Evolutionary conservation across 202 grass and related monocot species (phyloP).

Genomic region (Panicum hallii): DNA sequence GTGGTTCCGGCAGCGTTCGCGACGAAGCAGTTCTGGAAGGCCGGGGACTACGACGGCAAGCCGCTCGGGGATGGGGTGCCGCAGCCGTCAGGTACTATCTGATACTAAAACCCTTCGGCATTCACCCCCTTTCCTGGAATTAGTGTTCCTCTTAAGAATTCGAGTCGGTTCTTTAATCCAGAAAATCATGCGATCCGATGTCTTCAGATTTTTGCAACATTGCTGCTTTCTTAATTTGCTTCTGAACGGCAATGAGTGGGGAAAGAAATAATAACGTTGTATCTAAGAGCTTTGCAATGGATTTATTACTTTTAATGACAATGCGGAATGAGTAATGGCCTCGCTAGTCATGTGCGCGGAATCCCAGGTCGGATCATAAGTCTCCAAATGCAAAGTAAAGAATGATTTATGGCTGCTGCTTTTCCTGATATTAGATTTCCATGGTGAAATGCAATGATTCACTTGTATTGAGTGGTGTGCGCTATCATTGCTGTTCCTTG

Average conservation of each 20-base stretch:
- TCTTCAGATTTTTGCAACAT: background rate
- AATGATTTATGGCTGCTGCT: background rate
- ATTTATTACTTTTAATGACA: background rate
- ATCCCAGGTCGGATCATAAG: background rate
- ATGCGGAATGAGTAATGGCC: background rate
- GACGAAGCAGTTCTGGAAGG: conserved; percentile 98
- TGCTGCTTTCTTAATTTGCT: conserved; percentile 11
- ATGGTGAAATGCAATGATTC: background rate
- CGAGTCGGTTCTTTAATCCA: background rate
- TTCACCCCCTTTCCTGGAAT: background rate
- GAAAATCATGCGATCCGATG: background rate
- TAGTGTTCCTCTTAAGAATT: background rate
- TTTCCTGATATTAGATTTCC: background rate
- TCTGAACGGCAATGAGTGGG: background rate
- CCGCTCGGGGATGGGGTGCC: conserved; percentile 15
- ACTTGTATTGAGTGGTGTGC: background rate
- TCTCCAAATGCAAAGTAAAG: background rate
- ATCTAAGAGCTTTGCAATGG: background rate
- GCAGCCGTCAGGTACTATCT: conserved; percentile 51
- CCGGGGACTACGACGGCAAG: conserved; percentile 77
- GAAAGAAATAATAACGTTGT: background rate
- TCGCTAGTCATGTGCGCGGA: background rate
- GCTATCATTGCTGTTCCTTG: background rate
- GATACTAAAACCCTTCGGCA: background rate
- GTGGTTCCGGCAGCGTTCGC: conserved; percentile 14